Base-by-base conservation (phyloP, 805 yeast genomes). In the Teunomyces atbi region DNA sequence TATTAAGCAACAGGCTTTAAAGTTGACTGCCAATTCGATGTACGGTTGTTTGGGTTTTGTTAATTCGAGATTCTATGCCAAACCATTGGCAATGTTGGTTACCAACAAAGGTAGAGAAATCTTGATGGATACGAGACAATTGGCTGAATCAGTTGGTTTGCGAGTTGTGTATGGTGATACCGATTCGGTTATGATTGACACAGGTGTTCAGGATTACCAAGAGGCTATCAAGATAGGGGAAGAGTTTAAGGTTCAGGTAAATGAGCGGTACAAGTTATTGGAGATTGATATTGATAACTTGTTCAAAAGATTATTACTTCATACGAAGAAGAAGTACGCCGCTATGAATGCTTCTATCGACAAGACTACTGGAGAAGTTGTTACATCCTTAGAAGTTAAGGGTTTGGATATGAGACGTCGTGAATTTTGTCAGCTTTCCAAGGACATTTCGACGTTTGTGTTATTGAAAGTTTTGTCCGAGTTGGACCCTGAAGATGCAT, bases 11-110 rank as follows among this genome's bases (percentile, higher is more conserved):
- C 95, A 86, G 64, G 98, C 99, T 0, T 78, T 94, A 62, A 94
- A 94, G 64, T 76, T 94, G 62, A 95, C 99, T 2, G 99, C 99
- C 23, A 94, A 94, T 68, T 94, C 99, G n/a, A 92, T 94, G 97
- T 94, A 94, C 69, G 99, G 99, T 61, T 94, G 98, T 78, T 77
- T 94, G 57, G 99, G 99, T 55, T 91, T 84, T 64, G 86, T 86
- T 5, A 79, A 86, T 57, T 89, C 97, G 18, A 79, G 99, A 59
- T 94, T 94, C 65, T 92, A 91, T 60, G 99, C 99, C 10, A 86
- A 88, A 60, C 97, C 98, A 0, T 74, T 94, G 56, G 99, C 99
- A 4, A 89, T 89, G 91, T 74, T 94, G 58, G 96, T 90, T 47
- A 94, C 99, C 2, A 86, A 83, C 57, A 89, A 91, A 65, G 99